These are phyloP conservation scores for Pterocarpus santalinus DNA, from an alignment of 306 rosid species.

Conservation along the genomic window DNA sequence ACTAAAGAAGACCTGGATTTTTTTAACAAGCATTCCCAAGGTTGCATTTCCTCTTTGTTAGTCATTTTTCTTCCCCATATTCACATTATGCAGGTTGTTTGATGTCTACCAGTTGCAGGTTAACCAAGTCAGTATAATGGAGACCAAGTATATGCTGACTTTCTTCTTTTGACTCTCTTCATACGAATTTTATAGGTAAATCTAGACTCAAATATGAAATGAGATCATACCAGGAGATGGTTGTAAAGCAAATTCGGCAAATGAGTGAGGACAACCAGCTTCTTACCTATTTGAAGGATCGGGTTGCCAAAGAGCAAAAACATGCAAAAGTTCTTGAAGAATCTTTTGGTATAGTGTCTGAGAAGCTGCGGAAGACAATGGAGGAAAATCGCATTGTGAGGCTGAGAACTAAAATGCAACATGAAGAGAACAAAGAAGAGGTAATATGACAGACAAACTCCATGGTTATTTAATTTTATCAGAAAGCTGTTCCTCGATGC, in stretches of 20 bases:
- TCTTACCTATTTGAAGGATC: constrained; percentile 62
- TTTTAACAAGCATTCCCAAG: constrained; percentile 80
- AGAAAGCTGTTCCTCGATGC: constrained; percentile 14
- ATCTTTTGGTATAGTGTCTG: constrained; percentile 56
- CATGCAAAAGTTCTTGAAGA: constrained; percentile 60
- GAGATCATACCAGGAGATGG: constrained; percentile 82
- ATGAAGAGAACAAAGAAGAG: constrained; percentile 79
- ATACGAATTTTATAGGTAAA: constrained; percentile 61
- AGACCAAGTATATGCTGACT: neutral
- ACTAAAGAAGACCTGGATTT: constrained; percentile 72
- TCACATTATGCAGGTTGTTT: constrained; percentile 15
- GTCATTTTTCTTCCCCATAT: constrained; percentile 21
- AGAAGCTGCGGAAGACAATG: constrained; percentile 64
- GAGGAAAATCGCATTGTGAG: constrained; percentile 69
- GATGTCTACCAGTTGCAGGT: neutral
- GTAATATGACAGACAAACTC: constrained; percentile 51
- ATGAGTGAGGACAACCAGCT: constrained; percentile 88
- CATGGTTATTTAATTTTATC: constrained; percentile 23
- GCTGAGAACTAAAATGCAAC: constrained; percentile 63
- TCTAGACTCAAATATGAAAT: constrained; percentile 74
- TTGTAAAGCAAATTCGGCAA: constrained; percentile 71
- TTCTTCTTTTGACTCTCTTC: constrained; percentile 18
- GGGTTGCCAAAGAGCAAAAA: constrained; percentile 50
- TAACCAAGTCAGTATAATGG: neutral
- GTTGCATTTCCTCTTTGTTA: constrained; percentile 52